Percentiles rank a stretch among this genome's conserved stretches.
Conservation (phyloP, 352 stramenopile genomes). For the Phytopythium aichiense region DNA sequence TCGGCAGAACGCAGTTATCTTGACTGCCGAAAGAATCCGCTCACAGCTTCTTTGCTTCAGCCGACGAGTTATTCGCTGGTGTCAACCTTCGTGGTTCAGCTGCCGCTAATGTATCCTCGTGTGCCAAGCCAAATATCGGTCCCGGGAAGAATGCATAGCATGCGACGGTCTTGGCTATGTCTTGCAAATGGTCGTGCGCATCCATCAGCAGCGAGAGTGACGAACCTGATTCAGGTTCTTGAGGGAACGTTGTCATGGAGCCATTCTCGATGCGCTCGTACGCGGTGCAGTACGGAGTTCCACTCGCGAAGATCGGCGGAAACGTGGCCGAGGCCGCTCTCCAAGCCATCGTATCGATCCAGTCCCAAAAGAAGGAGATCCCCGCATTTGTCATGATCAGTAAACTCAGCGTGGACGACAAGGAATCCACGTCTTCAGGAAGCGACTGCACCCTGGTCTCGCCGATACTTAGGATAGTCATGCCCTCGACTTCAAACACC, state of each 20-base stretch:
- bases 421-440: constrained; percentile 11
- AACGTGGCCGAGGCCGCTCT: background rate
- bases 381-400: constrained; percentile 15
- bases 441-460: constrained; percentile 13
- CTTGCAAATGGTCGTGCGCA: background rate
- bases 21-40: too few species aligned
- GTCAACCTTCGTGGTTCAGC: background rate
- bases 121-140: background rate
- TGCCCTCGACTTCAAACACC: constrained; percentile 16
- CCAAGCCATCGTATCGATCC: constrained; percentile 15
- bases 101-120: background rate
- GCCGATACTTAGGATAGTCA: constrained; percentile 14
- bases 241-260: background rate
- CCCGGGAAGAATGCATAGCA: background rate
- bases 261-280: constrained; percentile 4
- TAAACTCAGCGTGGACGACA: constrained; percentile 11
- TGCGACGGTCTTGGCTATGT: background rate
- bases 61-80: background rate
- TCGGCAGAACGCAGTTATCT: too few species aligned
- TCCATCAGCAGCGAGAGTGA: constrained; percentile 2
- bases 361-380: constrained; percentile 19
- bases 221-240: background rate
- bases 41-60: background rate
- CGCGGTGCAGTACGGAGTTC: constrained; percentile 2
- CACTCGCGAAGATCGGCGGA: background rate